Evolutionary conservation across 129 eudicot genomes (phyloP), one percentile per base, ranked within the genome.

Genomic region (Lactuca saligna): DNA sequence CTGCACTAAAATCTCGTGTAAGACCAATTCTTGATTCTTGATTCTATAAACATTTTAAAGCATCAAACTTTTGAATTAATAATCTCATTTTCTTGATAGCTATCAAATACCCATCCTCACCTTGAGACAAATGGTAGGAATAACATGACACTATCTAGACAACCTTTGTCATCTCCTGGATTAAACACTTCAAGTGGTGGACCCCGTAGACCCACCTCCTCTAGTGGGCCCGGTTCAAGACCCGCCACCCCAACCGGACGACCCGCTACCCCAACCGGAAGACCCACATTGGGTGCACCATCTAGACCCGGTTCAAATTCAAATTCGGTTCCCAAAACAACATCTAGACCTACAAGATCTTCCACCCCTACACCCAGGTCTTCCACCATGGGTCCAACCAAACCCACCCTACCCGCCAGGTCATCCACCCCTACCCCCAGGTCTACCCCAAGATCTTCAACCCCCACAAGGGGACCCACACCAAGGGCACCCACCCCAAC

Each of bases 1-100:
- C 88, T 70, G 90, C 83, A n/a, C 72, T 83, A 62, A 93, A 86
- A 79, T 93, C 97, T 72, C 83, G 93, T 68, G 99, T 93, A 85
- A 82, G 98, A 74, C 25, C 66, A 65, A 29, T 53, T 39, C 37
- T 62, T 51, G 62, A 29, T 53, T 39, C 37, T 62, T 51, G 62
- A 63, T 58, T 72, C 37, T 66, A 38, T 50, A 60, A 6, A 53
- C 12, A 2, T 13, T 74, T 57, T 75, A 37, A 44, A 58, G 3
- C 41, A 12, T 16, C 54, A 17, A 51, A 63, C 48, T 34, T 57
- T 39, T 34, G 7, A 68, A 51, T 33, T 16, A 61, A 54, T 31
- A 61, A 53, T 15, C 8, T 29, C 2, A 7, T 61, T 60, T 76
- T 29, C 58, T 39, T 54, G 51, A 81, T 72, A 93, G 99, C 85